Percentiles rank a stretch among this genome's conserved stretches.
Evolutionary conservation across 805 yeast genomes (phyloP).

Genomic region (Metschnikowia dekortorum): DNA sequence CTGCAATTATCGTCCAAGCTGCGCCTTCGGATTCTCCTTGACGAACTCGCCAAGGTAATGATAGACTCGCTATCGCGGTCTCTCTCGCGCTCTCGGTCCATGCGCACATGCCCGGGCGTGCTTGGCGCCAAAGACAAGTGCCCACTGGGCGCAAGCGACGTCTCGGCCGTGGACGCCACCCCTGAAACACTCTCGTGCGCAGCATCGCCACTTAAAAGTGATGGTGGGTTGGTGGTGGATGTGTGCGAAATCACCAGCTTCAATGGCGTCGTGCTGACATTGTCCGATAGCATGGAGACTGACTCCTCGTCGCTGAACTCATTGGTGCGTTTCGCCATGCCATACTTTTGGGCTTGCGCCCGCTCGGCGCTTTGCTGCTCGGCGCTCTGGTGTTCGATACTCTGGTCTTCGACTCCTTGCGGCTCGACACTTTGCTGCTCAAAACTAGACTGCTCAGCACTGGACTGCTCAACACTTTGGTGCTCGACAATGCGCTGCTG

Average conservation of each 20-base stretch:
- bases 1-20: constrained; percentile 56
- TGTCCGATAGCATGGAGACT: constrained; percentile 23
- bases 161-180: constrained; percentile 47
- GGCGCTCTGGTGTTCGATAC: not conserved
- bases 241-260: constrained; percentile 41
- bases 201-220: constrained; percentile 31
- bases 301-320: constrained; percentile 15
- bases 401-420: not conserved
- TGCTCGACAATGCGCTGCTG: not conserved
- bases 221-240: constrained; percentile 36
- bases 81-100: constrained; percentile 12
- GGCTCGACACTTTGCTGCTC: not conserved
- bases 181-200: constrained; percentile 27
- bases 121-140: constrained; percentile 17
- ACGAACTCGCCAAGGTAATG: constrained; percentile 39
- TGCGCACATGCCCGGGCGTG: constrained; percentile 7
- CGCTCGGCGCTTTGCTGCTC: constrained; percentile 5
- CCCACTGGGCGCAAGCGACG: constrained; percentile 45
- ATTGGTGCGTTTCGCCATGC: constrained; percentile 7
- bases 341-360: constrained; percentile 1
- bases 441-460: too few relatives aligned
- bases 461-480: not conserved
- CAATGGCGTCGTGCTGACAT: constrained; percentile 46
- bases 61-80: constrained; percentile 42
- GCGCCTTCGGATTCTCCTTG: constrained; percentile 36